Percentiles rank a stretch among this genome's conserved stretches.
phyloP scores from a whole-genome alignment of 139 green algal genomes.

The Ulvella scutata region DNA sequence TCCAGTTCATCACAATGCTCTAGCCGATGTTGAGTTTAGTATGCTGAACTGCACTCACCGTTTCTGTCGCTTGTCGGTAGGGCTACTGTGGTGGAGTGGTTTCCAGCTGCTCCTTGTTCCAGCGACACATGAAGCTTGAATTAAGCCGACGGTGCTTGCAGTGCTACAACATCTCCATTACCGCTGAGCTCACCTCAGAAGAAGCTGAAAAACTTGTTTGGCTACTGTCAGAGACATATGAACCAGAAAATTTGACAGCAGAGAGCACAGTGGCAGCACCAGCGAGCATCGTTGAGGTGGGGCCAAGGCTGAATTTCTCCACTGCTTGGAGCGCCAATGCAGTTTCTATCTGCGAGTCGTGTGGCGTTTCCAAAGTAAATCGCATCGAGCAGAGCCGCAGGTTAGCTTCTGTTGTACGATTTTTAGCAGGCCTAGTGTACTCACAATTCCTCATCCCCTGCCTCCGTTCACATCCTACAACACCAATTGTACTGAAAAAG shows the following conservation, averaged over 20 bases:
- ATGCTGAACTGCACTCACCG: too few species aligned
- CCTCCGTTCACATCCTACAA: too few species aligned
- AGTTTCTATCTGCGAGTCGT: constrained; percentile 84
- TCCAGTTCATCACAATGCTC: not conserved
- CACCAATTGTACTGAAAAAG: too few species aligned
- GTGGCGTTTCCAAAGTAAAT: constrained; percentile 58
- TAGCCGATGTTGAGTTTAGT: not conserved
- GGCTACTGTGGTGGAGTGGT: not conserved
- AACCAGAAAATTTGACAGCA: constrained; percentile 71
- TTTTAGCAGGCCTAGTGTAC: too few species aligned
- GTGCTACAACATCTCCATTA: constrained; percentile 84
- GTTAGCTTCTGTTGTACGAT: constrained; percentile 12
- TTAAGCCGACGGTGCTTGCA: constrained; percentile 18
- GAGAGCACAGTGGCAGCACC: constrained; percentile 19
- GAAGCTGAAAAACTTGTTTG: constrained; percentile 70
- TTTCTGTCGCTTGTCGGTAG: not conserved
- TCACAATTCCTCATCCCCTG: too few species aligned
- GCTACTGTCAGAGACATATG: constrained; percentile 92
- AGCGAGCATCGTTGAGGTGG: constrained; percentile 55
- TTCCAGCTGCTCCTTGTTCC: not conserved
- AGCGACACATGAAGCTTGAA: not conserved
- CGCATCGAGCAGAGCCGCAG: constrained; percentile 28
- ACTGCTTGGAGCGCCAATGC: constrained; percentile 95
- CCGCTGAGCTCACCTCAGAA: constrained; percentile 29
- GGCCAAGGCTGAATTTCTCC: constrained; percentile 83